Evolutionary conservation across 2,329 filamentous ascomycete species (phyloP).

Genomic region (Epichloe glyceriae): DNA sequence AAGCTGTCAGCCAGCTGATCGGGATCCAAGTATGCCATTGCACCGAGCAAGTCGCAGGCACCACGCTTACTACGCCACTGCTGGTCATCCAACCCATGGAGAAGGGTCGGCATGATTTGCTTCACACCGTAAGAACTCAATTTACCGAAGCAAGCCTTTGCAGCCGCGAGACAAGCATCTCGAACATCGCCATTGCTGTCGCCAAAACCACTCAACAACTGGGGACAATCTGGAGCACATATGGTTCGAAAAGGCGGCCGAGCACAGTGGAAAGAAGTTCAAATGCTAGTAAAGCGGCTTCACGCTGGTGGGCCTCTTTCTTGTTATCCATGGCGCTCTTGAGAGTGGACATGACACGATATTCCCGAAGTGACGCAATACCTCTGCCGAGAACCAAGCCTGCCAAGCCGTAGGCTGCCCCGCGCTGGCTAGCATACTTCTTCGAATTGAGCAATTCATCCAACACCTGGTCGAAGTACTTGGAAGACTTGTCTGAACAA

Average conservation of each 20-base stretch:
- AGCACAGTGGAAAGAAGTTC: slow-evolving; percentile 81
- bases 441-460: slow-evolving; percentile 76
- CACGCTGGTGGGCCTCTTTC: slow-evolving; percentile 78
- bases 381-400: slow-evolving; percentile 84
- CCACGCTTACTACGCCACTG: slow-evolving; percentile 99
- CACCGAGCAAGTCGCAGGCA: slow-evolving; percentile 88
- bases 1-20: slow-evolving; percentile 85
- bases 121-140: slow-evolving; percentile 95
- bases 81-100: slow-evolving; percentile 83
- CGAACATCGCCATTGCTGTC: slow-evolving; percentile 81
- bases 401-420: slow-evolving; percentile 87
- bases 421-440: slow-evolving; percentile 83
- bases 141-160: slow-evolving; percentile 86
- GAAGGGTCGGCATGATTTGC: slow-evolving; percentile 78
- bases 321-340: slow-evolving; percentile 84
- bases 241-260: slow-evolving; percentile 84
- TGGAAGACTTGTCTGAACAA: slow-evolving; percentile 61
- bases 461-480: slow-evolving; percentile 70
- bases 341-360: slow-evolving; percentile 71
- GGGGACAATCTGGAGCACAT: slow-evolving; percentile 88
- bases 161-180: slow-evolving; percentile 81
- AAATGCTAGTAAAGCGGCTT: slow-evolving; percentile 79
- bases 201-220: slow-evolving; percentile 78
- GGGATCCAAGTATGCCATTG: slow-evolving; percentile 96
- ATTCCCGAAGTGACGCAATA: slow-evolving; percentile 68